A percentile compares a stretch with the other conserved stretches of the same genome.
These are phyloP conservation scores for Candida ponderosae DNA, from an alignment of 805 yeast genomes.

Conservation along the genomic window DNA sequence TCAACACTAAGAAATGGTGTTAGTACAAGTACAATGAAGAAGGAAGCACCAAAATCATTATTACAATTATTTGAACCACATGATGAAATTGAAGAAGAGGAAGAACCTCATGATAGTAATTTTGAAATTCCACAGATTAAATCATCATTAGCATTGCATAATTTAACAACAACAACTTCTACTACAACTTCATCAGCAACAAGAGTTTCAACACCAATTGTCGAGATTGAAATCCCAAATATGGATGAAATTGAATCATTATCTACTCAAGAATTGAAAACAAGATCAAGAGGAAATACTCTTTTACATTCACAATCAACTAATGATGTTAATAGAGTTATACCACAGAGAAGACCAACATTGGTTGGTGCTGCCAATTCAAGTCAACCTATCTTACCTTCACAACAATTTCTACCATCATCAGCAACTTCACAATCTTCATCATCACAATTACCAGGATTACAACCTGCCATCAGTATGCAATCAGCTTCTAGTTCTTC, in stretches of 20 bases:
- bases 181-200: conserved; percentile 14
- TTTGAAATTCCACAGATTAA: conserved; percentile 14
- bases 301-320: conserved; percentile 15
- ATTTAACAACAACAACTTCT: conserved; percentile 4
- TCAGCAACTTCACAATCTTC: background rate
- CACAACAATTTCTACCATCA: no score
- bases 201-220: conserved; percentile 48
- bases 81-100: conserved; percentile 11
- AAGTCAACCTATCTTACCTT: background rate
- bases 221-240: conserved; percentile 62
- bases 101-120: conserved; percentile 9
- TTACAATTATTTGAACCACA: conserved; percentile 56
- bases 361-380: conserved; percentile 1
- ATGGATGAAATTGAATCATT: conserved; percentile 36
- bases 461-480: conserved; percentile 1
- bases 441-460: conserved; percentile 10
- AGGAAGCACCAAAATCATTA: conserved; percentile 66
- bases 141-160: conserved; percentile 13
- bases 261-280: conserved; percentile 12
- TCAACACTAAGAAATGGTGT: conserved; percentile 18
- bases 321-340: conserved; percentile 10
- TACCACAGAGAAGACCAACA: conserved; percentile 16
- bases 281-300: conserved; percentile 24
- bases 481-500: conserved; percentile 2
- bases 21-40: conserved; percentile 20